Base-by-base conservation (phyloP, 139 green algal genomes). In the Coelastrella sp. region DNA sequence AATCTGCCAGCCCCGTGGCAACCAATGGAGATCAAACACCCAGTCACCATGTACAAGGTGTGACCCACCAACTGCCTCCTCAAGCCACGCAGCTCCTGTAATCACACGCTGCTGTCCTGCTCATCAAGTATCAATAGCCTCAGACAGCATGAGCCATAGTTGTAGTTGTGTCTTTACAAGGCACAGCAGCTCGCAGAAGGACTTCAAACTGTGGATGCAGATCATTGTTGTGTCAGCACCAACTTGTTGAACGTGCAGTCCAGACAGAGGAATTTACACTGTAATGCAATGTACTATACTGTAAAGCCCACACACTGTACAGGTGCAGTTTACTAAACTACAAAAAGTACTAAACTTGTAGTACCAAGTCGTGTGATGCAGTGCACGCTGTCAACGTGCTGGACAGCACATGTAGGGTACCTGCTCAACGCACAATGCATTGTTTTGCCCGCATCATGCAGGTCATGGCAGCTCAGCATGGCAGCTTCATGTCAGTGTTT, bases 401-500 rank as follows among this genome's bases (percentile, higher is more conserved):
- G 9, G 9, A 68, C 61, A 17, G 61, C 8, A 68, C 11, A 8
- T 68, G 8, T 9, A 7, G 74, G 84, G 63, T 0, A n/a, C 15
- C 22, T 27, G 57, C 19, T 72, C 35, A 49, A 49, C 35, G 35
- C 35, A 25, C 70, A 24, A 17, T 56, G 12, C 20, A 24, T 25
- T 82, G 57, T 56, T 80, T 0, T 56, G 25, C 0, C n/a, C 73
- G 22, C 11, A 79, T 27, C 22, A 15, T 65, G 12, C 85, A 90
- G 85, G 85, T 84, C 8, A 59, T 90, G 15, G 85, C 85, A 12
- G 85, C 74, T 11, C 49, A 65, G n/a, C 59, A 63, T 35, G 49
- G 85, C 24, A 74, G 19, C 6, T 90, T 90, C 80, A 49, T 24
- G 7, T 68, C 85, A n/a, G 63, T 90, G 7, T 81, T 84, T 90